A percentile compares a stretch with the other conserved stretches of the same genome.
These are phyloP conservation scores for Trichoderma brevicompactum DNA, from an alignment of 2,329 filamentous ascomycete species.

Conservation along the genomic window DNA sequence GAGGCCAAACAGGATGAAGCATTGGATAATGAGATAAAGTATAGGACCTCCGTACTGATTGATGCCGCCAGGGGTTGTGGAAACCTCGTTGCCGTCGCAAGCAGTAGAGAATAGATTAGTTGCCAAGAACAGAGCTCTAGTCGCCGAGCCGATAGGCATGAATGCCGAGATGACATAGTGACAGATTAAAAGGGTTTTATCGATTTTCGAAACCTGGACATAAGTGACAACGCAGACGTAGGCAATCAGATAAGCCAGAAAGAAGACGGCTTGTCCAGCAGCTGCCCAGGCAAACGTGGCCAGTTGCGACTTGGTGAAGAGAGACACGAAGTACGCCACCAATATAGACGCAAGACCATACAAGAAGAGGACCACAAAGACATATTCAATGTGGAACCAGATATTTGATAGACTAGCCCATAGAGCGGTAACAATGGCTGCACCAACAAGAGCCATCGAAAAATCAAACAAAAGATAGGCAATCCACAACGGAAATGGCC, in stretches of 20 bases:
- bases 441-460: slow-evolving; percentile 67
- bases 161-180: slow-evolving; percentile 77
- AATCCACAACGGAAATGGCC: slow-evolving; percentile 80
- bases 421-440: slow-evolving; percentile 68
- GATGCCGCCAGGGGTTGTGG: slow-evolving; percentile 71
- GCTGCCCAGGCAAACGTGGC: slow-evolving; percentile 84
- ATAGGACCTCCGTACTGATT: slow-evolving; percentile 82
- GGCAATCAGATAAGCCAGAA: slow-evolving; percentile 72
- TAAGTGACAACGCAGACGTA: slow-evolving; percentile 77
- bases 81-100: slow-evolving; percentile 68
- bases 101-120: slow-evolving; percentile 84
- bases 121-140: slow-evolving; percentile 74
- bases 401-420: slow-evolving; percentile 67
- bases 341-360: slow-evolving; percentile 80
- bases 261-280: slow-evolving; percentile 72
- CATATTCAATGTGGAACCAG: slow-evolving; percentile 80
- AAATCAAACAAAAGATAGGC: slow-evolving; percentile 85
- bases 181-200: slow-evolving; percentile 67
- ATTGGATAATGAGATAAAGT: slow-evolving; percentile 78
- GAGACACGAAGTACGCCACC: slow-evolving; percentile 78
- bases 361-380: slow-evolving; percentile 79
- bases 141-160: slow-evolving; percentile 76
- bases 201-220: slow-evolving; percentile 69
- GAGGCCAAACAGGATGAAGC: slow-evolving; percentile 69
- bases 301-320: slow-evolving; percentile 78